Conservation (phyloP, 1,139 yeast species). For the Kurtzmaniella quercitrusa region DNA sequence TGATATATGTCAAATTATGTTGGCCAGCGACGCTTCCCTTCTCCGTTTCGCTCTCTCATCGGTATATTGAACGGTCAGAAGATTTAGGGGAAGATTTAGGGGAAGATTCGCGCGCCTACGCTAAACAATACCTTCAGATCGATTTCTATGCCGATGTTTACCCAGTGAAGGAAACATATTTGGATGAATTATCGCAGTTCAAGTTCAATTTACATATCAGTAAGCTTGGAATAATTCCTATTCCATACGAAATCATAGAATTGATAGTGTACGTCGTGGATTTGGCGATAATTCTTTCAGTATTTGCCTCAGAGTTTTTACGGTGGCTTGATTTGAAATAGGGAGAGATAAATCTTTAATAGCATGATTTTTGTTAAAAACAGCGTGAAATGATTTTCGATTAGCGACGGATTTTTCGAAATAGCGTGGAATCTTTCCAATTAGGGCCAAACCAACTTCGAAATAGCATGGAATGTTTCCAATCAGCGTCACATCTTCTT, state of each 20-base stretch:
- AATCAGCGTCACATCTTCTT: too few species aligned
- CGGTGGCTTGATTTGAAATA: not conserved
- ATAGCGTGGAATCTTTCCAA: too few species aligned
- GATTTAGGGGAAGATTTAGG: conserved; percentile 1
- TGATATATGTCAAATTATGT: conserved; percentile 34
- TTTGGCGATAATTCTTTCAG: conserved; percentile 7
- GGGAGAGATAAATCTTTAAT: too few species aligned
- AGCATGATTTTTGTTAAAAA: too few species aligned
- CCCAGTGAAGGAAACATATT: conserved; percentile 15
- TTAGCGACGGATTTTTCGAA: too few species aligned
- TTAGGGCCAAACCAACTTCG: too few species aligned
- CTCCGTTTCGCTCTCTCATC: conserved; percentile 22
- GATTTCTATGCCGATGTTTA: conserved; percentile 23
- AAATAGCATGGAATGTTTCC: too few species aligned
- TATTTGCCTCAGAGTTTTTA: conserved; percentile 1
- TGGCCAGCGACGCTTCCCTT: conserved; percentile 44
- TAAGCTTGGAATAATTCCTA: conserved; percentile 34
- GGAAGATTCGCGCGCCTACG: conserved; percentile 9
- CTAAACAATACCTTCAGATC: conserved; percentile 28
- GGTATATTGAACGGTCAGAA: conserved; percentile 18
- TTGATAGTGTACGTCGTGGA: conserved; percentile 30
- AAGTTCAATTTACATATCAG: conserved; percentile 27
- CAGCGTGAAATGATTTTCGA: too few species aligned
- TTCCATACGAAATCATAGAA: conserved; percentile 38
- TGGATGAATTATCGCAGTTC: conserved; percentile 14